Percentiles rank a stretch among this genome's conserved stretches.
Evolutionary conservation across 805 yeast genomes (phyloP).

Genomic region (Cyberlindnera lachancei): DNA sequence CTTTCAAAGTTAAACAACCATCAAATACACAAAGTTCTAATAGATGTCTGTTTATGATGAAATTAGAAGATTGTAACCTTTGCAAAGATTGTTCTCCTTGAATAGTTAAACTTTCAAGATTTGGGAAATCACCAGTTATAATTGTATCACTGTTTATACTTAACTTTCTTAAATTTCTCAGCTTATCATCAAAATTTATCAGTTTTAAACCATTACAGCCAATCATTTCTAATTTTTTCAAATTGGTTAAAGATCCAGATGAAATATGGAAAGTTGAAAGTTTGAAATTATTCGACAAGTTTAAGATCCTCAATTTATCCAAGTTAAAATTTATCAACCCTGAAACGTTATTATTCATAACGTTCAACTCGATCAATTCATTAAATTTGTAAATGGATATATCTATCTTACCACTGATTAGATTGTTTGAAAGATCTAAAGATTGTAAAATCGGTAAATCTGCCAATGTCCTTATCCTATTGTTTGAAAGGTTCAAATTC

Average conservation of each 20-base stretch:
- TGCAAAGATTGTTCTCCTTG: background rate
- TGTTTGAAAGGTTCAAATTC: slow-evolving; percentile 8
- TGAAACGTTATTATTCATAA: slow-evolving; percentile 11
- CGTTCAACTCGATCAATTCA: slow-evolving; percentile 13
- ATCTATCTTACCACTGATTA: slow-evolving; percentile 15
- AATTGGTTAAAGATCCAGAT: background rate
- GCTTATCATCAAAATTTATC: background rate
- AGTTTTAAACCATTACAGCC: background rate
- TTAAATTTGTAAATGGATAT: slow-evolving; percentile 5
- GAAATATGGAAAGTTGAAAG: slow-evolving; percentile 2
- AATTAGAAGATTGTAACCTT: background rate
- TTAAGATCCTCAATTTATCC: slow-evolving; percentile 13
- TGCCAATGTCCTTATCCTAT: background rate
- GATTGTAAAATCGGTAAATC: slow-evolving; percentile 22
- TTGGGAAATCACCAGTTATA: background rate
- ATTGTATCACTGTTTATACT: background rate
- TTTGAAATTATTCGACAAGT: slow-evolving; percentile 10
- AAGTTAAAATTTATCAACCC: slow-evolving; percentile 3
- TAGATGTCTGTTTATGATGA: slow-evolving; percentile 1
- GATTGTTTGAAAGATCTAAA: slow-evolving; percentile 30
- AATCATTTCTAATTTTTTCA: slow-evolving; percentile 1
- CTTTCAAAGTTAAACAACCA: background rate
- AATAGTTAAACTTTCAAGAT: slow-evolving; percentile 1
- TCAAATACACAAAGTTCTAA: slow-evolving; percentile 1
- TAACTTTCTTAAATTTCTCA: background rate